These are phyloP conservation scores for Hypoxylon lienhwacheense DNA, from an alignment of 495 filamentous ascomycete species.

Conservation along the genomic window DNA sequence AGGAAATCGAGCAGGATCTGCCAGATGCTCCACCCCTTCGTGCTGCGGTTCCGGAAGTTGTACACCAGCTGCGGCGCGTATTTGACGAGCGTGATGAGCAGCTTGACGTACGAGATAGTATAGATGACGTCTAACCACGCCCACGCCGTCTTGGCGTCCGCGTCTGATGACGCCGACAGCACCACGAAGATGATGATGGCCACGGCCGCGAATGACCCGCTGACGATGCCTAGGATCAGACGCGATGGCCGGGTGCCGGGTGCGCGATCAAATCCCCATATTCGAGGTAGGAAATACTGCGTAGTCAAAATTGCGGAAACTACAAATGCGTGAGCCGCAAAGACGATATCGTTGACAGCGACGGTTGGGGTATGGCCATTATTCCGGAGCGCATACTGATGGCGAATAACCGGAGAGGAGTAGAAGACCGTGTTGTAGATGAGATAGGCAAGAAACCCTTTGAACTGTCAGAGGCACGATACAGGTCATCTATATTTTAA, in stretches of 20 bases:
- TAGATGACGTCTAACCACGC: conserved; percentile 64
- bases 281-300: conserved; percentile 68
- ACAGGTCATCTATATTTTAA: neutral
- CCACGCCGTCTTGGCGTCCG: conserved; percentile 47
- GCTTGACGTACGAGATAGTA: conserved; percentile 79
- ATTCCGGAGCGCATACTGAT: conserved; percentile 84
- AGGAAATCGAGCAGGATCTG: conserved; percentile 84
- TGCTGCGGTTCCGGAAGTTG: conserved; percentile 82
- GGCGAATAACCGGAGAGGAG: conserved; percentile 72
- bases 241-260: conserved; percentile 58
- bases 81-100: conserved; percentile 86
- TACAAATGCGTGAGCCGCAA: conserved; percentile 74
- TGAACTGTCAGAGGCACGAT: conserved; percentile 29
- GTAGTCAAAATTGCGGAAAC: conserved; percentile 66
- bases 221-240: conserved; percentile 65
- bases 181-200: conserved; percentile 59
- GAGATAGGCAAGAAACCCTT: conserved; percentile 77
- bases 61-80: conserved; percentile 84
- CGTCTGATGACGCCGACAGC: conserved; percentile 53
- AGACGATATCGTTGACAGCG: conserved; percentile 85
- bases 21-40: conserved; percentile 81
- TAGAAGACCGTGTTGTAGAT: conserved; percentile 73
- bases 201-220: conserved; percentile 65
- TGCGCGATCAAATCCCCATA: conserved; percentile 76
- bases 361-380: conserved; percentile 75